Base-by-base conservation (phyloP, 768 basidiomycete species). In the Termitomyces sp. region DNA sequence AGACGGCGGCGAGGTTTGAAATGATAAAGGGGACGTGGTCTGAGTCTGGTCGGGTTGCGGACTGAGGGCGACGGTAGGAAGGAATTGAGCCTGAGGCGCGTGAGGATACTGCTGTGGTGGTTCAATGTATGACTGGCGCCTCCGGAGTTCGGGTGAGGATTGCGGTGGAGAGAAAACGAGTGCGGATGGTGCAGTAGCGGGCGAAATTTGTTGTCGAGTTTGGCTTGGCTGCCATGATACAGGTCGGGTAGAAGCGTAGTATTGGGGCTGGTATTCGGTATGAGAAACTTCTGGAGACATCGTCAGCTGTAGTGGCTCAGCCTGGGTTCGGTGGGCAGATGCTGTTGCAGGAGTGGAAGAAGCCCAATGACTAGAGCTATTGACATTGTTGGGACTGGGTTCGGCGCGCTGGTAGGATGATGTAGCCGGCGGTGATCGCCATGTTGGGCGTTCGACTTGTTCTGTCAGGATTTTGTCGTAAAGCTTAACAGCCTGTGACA, bases 381-480 rank as follows among this genome's bases (percentile, higher is more conserved):
- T 68, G 53, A 43, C 66, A 12, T 61, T 63, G 58, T 59, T 67
- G 54, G 70, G 66, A 40, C 50, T 61, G 26, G 69, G 45, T 38
- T 65, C 59, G 21, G 62, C 54, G 56, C 71, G 62, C 45, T 74
- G 71, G 63, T 78, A 71, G 31, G 68, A 53, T 23, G 64, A 62
- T 23, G 66, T 51, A 53, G 67, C 59, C n/a, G 64, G 72, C 40
- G 73, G 63, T 35, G 75, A 66, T 48, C 82, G 74, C 85, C 88
- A 89, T 41, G 82, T 75, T 1, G 88, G 88, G 42, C 82, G 84
- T 2, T 86, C 78, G 11, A 94, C 77, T 66, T 95, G 91, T 61
- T 91, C 82, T 26, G 94, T 94, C 43, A 96, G 74, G 21, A 97
- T 75, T 53, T 87, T 82, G 62, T 98, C 95, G 67, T 98, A 98